Base-by-base conservation (phyloP, 2,329 filamentous ascomycete species). In the Monilinia laxa region DNA sequence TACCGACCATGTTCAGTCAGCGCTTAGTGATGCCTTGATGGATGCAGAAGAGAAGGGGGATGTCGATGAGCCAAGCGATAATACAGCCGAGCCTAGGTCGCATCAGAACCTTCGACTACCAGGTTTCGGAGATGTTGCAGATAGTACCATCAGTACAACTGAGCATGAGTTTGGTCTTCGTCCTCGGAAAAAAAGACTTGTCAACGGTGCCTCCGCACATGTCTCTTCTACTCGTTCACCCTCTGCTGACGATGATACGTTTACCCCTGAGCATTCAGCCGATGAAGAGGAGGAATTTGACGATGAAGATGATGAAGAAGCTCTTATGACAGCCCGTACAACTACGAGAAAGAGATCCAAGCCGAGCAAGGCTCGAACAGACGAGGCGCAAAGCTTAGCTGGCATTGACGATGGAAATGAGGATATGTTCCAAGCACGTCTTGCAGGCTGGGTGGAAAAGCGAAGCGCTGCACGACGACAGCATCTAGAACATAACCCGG, bases 361-460 rank as follows among this genome's bases (percentile, higher is more conserved):
- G 9, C 23, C 62, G 5, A 45, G 64, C 20, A 74, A 74, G 55
- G 58, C 67, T 16, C 75, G 72, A 45, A 65, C 38, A 4, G 74
- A 77, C 28, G 77, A 77, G n/a, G 72, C 73, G 35, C 72, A 77
- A 54, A 76, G 77, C 67, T 69, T 76, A 20, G 62, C 69, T 45
- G 69, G 73, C 65, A 82, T 97, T 25, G 95, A 99, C 73, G 95
- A 99, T 76, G 96, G 95, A 0, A 90, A 96, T 68, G 93, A 97
- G 76, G 80, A 83, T 0, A 83, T 93, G 25, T 99, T 96, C 76
- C 90, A 92, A 73, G 81, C 81, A 55, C 86, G 95, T 53, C 77
- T 99, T 4, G 83, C 86, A 28, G 85, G 86, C 65, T 99, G 95
- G 95, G 84, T 90, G 1, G 80, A 83, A 57, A 81, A 84, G 69